Conservation (phyloP, 2,329 filamentous ascomycete species). For the Dryadomyces quercivorus region DNA sequence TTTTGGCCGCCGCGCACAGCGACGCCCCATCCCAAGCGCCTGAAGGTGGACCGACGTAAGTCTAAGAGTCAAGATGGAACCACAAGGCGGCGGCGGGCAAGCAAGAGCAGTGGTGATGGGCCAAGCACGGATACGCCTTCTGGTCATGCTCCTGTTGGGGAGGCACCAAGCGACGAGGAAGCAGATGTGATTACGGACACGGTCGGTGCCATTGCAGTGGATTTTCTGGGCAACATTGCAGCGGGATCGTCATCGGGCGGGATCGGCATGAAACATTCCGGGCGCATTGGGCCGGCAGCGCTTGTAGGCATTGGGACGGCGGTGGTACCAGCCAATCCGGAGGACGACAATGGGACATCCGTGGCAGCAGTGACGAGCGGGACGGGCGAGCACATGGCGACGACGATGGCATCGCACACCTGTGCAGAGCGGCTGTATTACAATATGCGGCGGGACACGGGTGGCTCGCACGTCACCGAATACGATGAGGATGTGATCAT, state of each 20-base stretch:
- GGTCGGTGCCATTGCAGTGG: constrained; percentile 89
- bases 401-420: constrained; percentile 77
- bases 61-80: not conserved
- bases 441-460: constrained; percentile 45
- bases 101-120: constrained; percentile 3
- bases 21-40: constrained; percentile 6
- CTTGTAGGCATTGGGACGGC: constrained; percentile 85
- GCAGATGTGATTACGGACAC: constrained; percentile 69
- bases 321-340: constrained; percentile 64
- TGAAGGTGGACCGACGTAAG: not conserved
- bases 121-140: not conserved
- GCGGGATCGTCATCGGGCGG: constrained; percentile 93
- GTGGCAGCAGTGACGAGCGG: constrained; percentile 86
- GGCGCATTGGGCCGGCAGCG: constrained; percentile 82
- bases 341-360: constrained; percentile 54
- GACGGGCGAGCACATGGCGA: constrained; percentile 96
- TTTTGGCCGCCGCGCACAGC: not conserved
- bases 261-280: constrained; percentile 95
- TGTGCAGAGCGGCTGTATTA: constrained; percentile 80
- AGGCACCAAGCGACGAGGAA: not conserved
- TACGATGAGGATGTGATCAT: constrained; percentile 68
- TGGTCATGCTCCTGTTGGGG: not conserved
- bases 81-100: not conserved
- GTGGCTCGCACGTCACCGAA: constrained; percentile 51
- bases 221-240: constrained; percentile 74